Percentiles rank a stretch among this genome's conserved stretches.
Evolutionary conservation across 352 stramenopile genomes (phyloP).

Genomic region (Phytopythium montanum): DNA sequence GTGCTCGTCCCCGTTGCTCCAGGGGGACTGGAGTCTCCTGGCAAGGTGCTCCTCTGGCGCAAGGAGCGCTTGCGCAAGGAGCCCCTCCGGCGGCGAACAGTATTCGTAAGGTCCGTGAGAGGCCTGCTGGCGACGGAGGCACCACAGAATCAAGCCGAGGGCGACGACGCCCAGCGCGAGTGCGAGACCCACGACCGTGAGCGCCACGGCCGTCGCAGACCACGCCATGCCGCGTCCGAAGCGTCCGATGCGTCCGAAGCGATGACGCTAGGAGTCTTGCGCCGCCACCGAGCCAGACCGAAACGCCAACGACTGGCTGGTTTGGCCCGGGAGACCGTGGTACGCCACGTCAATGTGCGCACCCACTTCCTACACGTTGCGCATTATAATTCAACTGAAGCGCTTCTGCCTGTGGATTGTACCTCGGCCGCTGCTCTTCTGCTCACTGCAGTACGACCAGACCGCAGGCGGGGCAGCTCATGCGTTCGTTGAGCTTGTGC

Average conservation of each 20-base stretch:
- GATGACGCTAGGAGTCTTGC: too few species aligned
- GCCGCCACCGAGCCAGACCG: too few species aligned
- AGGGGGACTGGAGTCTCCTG: too few species aligned
- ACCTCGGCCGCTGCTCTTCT: too few species aligned
- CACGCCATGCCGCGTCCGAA: not conserved
- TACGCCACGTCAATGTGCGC: not conserved
- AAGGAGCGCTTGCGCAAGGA: too few species aligned
- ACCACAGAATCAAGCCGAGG: not conserved
- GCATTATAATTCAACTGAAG: not conserved
- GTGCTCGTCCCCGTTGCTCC: too few species aligned
- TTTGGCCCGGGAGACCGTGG: not conserved
- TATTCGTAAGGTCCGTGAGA: too few species aligned
- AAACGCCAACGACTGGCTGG: too few species aligned
- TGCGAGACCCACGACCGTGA: not conserved
- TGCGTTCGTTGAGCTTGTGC: constrained; percentile 30
- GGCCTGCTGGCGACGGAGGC: not conserved
- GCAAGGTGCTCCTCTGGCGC: too few species aligned
- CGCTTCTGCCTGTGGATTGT: not conserved
- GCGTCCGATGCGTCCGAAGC: not conserved
- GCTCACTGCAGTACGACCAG: constrained; percentile 4
- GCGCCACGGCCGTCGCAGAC: not conserved
- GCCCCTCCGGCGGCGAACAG: too few species aligned
- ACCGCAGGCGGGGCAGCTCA: constrained; percentile 31
- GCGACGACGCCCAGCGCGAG: not conserved
- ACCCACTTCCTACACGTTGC: not conserved